Conservation (phyloP, 192 early-diverging fungal species). For the Thamnidium elegans region DNA sequence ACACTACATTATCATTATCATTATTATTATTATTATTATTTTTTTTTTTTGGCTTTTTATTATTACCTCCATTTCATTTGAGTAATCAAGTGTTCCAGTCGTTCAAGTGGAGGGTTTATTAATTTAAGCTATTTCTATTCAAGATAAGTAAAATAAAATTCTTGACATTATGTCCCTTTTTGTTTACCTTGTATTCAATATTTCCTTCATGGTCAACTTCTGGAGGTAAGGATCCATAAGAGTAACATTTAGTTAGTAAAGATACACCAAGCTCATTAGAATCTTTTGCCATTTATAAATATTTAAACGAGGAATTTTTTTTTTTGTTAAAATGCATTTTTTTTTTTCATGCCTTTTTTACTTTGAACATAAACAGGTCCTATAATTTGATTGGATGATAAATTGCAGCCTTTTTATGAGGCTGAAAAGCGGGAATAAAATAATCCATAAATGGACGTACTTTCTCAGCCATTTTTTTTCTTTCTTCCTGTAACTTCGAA, state of each 20-base stretch:
- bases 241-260: neutral
- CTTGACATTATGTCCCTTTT: neutral
- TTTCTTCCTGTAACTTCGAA: too few relatives aligned
- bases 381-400: too few relatives aligned
- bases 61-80: slow-evolving; percentile 84
- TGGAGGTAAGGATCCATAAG: slow-evolving; percentile 55
- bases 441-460: too few relatives aligned
- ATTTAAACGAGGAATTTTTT: neutral
- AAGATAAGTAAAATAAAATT: neutral
- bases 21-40: too few relatives aligned
- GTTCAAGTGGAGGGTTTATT: slow-evolving; percentile 59
- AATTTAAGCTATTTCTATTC: slow-evolving; percentile 59
- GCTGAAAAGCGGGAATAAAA: too few relatives aligned
- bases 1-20: too few relatives aligned
- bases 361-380: too few relatives aligned
- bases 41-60: neutral
- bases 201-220: slow-evolving; percentile 85
- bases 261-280: neutral
- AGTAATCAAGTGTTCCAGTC: slow-evolving; percentile 83
- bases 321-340: neutral
- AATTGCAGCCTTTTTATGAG: too few relatives aligned
- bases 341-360: too few relatives aligned
- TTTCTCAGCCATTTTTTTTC: too few relatives aligned
- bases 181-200: slow-evolving; percentile 80
- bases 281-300: slow-evolving; percentile 7